A percentile compares a stretch with the other conserved stretches of the same genome.
Evolutionary conservation across 2,329 filamentous ascomycete genomes (phyloP).

Genomic region (Elsinoe batatas): DNA sequence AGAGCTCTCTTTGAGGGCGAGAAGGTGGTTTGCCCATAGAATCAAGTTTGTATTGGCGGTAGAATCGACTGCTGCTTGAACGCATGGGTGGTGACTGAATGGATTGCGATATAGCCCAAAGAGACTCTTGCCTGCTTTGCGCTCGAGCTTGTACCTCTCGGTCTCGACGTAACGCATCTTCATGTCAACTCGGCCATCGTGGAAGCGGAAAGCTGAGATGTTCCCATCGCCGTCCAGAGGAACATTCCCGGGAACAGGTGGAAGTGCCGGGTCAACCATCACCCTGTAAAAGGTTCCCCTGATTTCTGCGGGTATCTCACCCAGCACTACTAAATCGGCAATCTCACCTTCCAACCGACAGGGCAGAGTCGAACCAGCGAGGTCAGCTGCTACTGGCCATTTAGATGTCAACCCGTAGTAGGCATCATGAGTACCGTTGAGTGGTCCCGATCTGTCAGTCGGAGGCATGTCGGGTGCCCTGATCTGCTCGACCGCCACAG

Average conservation of each 20-base stretch:
- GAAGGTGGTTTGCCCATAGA: conserved; percentile 46
- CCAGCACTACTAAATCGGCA: conserved; percentile 23
- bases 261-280: conserved; percentile 45
- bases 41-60: conserved; percentile 52
- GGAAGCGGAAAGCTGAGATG: conserved; percentile 34
- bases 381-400: conserved; percentile 2
- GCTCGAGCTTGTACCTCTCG: conserved; percentile 33
- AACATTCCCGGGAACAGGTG: conserved; percentile 47
- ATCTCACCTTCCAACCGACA: conserved; percentile 34
- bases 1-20: conserved; percentile 43
- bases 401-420: conserved; percentile 6
- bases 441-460: neutral
- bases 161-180: conserved; percentile 36
- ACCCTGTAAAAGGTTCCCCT: conserved; percentile 34
- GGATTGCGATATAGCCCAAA: conserved; percentile 51
- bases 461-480: neutral
- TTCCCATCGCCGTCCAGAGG: conserved; percentile 38
- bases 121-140: conserved; percentile 30
- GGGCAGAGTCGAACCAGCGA: conserved; percentile 18
- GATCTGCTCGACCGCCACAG: neutral
- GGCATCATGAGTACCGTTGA: neutral
- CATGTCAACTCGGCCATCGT: conserved; percentile 34
- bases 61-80: conserved; percentile 46
- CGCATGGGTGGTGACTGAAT: conserved; percentile 46
- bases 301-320: conserved; percentile 25